These are phyloP conservation scores for Daldinia childiae DNA, from an alignment of 495 filamentous ascomycete genomes.

Conservation along the genomic window DNA sequence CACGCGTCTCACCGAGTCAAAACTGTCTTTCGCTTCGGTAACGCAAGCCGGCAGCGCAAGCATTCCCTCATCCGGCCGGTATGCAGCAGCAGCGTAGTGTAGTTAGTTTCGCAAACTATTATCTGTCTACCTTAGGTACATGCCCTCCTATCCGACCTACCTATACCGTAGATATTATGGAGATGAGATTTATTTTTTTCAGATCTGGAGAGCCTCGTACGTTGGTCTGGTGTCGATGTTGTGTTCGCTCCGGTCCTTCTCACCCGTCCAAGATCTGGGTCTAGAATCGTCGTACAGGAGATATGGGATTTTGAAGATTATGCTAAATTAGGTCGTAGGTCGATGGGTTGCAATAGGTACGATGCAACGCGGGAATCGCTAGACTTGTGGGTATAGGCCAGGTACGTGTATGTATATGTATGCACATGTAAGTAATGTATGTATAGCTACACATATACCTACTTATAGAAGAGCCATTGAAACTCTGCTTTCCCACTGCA, in stretches of 20 bases:
- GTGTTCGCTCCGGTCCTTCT: background rate
- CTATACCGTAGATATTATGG: background rate
- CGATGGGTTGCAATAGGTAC: slow-evolving; percentile 6
- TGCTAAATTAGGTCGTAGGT: background rate
- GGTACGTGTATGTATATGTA: background rate
- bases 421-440: slow-evolving; percentile 1
- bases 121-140: background rate
- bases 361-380: slow-evolving; percentile 4
- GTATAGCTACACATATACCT: background rate
- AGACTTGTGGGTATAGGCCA: background rate
- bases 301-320: background rate
- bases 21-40: background rate
- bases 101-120: slow-evolving; percentile 1
- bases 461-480: background rate
- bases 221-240: background rate
- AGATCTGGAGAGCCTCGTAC: background rate
- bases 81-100: background rate
- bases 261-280: background rate
- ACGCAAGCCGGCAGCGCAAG: background rate
- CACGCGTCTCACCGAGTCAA: slow-evolving; percentile 12
- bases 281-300: background rate
- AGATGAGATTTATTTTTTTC: background rate
- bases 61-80: slow-evolving; percentile 2
- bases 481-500: background rate
- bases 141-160: background rate